These are phyloP conservation scores for Aphanomyces invadans DNA, from an alignment of 352 stramenopile species.

Conservation along the genomic window DNA sequence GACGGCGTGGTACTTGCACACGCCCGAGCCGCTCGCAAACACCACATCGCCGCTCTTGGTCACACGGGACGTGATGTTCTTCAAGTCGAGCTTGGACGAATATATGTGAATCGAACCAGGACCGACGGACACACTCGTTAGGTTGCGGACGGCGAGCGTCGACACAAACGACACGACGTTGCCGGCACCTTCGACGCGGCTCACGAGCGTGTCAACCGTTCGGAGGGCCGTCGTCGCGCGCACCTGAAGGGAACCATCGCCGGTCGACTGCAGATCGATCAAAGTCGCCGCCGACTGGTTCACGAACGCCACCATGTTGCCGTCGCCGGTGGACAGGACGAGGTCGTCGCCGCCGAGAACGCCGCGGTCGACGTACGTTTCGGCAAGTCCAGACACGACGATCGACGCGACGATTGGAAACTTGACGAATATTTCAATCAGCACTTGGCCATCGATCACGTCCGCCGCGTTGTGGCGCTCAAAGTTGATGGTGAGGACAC, in stretches of 20 bases:
- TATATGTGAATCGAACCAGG: conserved; percentile 12
- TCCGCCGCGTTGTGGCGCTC: neutral
- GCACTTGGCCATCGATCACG: conserved; percentile 13
- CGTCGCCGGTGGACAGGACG: neutral
- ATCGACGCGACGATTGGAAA: conserved; percentile 1
- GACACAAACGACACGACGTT: conserved; percentile 1
- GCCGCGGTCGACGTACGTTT: conserved; percentile 11
- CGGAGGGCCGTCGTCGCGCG: neutral
- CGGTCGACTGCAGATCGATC: neutral
- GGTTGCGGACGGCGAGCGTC: neutral
- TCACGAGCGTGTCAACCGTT: neutral
- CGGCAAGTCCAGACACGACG: conserved; percentile 1
- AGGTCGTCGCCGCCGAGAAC: neutral
- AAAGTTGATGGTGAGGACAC: neutral
- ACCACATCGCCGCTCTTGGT: neutral
- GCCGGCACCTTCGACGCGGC: neutral
- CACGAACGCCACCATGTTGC: conserved; percentile 9
- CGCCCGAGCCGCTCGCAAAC: conserved; percentile 12
- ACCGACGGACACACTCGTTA: neutral
- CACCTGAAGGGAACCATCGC: conserved; percentile 7
- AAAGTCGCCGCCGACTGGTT: neutral
- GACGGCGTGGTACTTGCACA: neutral
- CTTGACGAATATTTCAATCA: conserved; percentile 16
- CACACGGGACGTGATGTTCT: conserved; percentile 1
- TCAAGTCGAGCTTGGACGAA: neutral